These are phyloP conservation scores for Neurospora terricola DNA, from an alignment of 495 filamentous ascomycete genomes.

Conservation along the genomic window DNA sequence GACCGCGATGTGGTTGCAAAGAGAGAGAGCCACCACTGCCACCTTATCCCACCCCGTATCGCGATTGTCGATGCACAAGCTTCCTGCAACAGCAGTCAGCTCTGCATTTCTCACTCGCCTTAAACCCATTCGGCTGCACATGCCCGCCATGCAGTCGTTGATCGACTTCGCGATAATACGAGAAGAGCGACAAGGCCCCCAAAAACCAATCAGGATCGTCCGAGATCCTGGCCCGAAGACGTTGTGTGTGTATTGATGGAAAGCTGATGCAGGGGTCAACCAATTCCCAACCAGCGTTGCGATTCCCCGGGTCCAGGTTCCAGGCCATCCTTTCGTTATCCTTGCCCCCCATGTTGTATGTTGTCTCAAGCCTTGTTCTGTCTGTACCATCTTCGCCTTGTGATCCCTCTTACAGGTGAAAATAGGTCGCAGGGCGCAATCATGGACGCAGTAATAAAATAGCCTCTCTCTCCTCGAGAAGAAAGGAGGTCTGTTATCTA, in stretches of 20 bases:
- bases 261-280: neutral
- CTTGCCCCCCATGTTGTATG: neutral
- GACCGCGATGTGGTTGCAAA: neutral
- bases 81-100: neutral
- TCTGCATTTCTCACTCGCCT: neutral
- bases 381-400: neutral
- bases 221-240: neutral
- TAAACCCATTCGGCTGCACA: neutral
- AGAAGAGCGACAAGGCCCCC: neutral
- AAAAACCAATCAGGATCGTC: neutral
- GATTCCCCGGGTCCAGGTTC: neutral
- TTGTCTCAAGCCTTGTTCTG: neutral
- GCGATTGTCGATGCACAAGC: too few species aligned
- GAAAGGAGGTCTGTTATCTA: neutral
- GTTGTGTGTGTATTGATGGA: neutral
- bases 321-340: neutral
- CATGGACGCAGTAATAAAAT: neutral
- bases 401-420: neutral
- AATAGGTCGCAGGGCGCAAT: neutral
- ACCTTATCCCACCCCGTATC: neutral
- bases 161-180: neutral
- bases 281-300: neutral
- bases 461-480: neutral
- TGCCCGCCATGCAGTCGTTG: neutral
- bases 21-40: neutral